phyloP scores from a whole-genome alignment of 2,329 filamentous ascomycete genomes.

The Diaporthe vaccinii region DNA sequence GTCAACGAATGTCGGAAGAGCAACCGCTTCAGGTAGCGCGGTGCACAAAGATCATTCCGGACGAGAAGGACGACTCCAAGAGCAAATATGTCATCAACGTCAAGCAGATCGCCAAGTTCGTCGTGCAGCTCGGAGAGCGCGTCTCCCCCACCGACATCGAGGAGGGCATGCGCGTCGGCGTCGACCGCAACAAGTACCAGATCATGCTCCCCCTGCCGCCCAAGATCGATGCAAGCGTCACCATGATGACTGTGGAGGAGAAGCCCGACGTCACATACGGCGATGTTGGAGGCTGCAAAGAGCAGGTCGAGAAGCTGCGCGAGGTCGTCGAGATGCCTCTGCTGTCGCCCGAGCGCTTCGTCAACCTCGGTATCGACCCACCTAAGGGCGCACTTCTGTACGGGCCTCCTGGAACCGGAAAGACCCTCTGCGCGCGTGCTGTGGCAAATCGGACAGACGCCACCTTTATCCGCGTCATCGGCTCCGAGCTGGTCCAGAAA shows the following conservation, averaged over 20 bases:
- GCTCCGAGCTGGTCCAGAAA: slow-evolving; percentile 97
- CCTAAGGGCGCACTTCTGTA: slow-evolving; percentile 98
- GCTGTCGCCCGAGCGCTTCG: slow-evolving; percentile 95
- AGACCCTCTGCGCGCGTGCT: slow-evolving; percentile 96
- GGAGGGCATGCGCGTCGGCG: slow-evolving; percentile 98
- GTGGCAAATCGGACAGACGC: slow-evolving; percentile 98
- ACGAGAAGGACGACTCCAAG: slow-evolving; percentile 96
- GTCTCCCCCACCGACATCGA: slow-evolving; percentile 99
- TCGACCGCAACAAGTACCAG: slow-evolving; percentile 99
- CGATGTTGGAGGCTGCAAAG: slow-evolving; percentile 98
- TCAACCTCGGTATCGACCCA: slow-evolving; percentile 98
- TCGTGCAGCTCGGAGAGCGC: slow-evolving; percentile 95
- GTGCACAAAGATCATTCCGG: slow-evolving; percentile 99
- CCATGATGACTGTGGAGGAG: slow-evolving; percentile 99
- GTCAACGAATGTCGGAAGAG: slow-evolving; percentile 98
- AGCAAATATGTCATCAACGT: slow-evolving; percentile 99
- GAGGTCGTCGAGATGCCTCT: slow-evolving; percentile 99
- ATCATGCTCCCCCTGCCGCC: slow-evolving; percentile 95
- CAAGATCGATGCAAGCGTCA: slow-evolving; percentile 98
- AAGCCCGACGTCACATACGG: slow-evolving; percentile 99
- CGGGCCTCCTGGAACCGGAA: slow-evolving; percentile 97
- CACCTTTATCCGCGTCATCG: slow-evolving; percentile 98
- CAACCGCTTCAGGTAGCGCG: slow-evolving; percentile 97
- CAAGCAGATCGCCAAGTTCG: slow-evolving; percentile 99
- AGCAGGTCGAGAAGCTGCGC: slow-evolving; percentile 98